Base-by-base conservation (phyloP, 225 moss, liverwort and hornwort species). In the Physcomitrellopsis africana region DNA sequence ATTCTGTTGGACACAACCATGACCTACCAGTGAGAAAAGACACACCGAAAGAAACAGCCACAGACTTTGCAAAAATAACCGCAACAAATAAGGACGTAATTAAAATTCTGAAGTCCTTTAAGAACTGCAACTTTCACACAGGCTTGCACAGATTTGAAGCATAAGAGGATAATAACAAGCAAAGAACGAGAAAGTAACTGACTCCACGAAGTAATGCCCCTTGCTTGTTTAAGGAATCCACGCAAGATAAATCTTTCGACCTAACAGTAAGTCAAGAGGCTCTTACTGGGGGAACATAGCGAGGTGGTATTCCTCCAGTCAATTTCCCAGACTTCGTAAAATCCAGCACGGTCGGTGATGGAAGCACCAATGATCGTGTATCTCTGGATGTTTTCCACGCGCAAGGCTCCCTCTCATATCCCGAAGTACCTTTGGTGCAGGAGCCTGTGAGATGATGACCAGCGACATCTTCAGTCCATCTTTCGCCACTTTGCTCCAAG, bases 261-360 rank as follows among this genome's bases (percentile, higher is more conserved):
- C 1, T 26, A 3, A n/a, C 46, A 66, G 37, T 32, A 11, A 32
- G 11, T 10, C 20, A 63, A 66, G 70, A 27, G 65, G 56, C 24
- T 46, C 85, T 88, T 88, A 88, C 88, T 27, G 82, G 85, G 27
- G 80, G 82, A 15, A 76, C 78, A 78, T 85, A 88, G 66, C 85
- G 88, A 61, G 85, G 88, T 27, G 85, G 88, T 55, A 88, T 78
- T 61, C 88, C 85, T 71, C 75, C 80, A 24, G 64, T 37, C 55
- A 68, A 5, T 72, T 82, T 88, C 63, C 76, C 80, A 9, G 80
- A 74, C 56, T 82, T 87, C 11, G 74, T 67, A 65, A 74, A 46
- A 13, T 88, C 85, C 44, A 76, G 82, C 23, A 78, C 78, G 57
- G 72, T 66, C 12, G 88, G 88, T 66, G 88, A 88, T 65, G 85